These are phyloP conservation scores for Emmonsia crescens DNA, from an alignment of 2,329 filamentous ascomycete species.

Conservation along the genomic window DNA sequence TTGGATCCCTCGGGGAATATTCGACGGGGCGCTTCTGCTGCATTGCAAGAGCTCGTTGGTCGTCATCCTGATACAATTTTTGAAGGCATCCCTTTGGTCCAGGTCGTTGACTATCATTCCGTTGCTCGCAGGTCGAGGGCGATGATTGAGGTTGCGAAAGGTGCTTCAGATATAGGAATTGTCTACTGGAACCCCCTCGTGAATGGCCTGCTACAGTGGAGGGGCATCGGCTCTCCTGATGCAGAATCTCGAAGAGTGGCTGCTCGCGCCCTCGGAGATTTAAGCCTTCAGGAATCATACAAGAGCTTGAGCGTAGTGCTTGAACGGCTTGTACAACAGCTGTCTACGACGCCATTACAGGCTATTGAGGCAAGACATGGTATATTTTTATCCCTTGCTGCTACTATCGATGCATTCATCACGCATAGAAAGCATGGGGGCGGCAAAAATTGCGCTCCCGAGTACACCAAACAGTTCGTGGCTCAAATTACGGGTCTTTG, in stretches of 20 bases:
- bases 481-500: slow-evolving; percentile 24
- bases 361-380: slow-evolving; percentile 36
- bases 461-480: slow-evolving; percentile 16
- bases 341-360: slow-evolving; percentile 28
- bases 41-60: slow-evolving; percentile 85
- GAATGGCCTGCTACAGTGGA: slow-evolving; percentile 66
- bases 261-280: slow-evolving; percentile 54
- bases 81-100: slow-evolving; percentile 75
- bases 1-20: slow-evolving; percentile 91
- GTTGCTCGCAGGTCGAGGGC: slow-evolving; percentile 80
- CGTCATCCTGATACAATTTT: slow-evolving; percentile 77
- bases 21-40: slow-evolving; percentile 80
- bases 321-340: slow-evolving; percentile 23
- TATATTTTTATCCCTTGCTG: slow-evolving; percentile 31
- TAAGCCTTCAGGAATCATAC: slow-evolving; percentile 26
- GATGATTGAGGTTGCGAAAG: slow-evolving; percentile 62
- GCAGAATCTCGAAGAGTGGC: slow-evolving; percentile 60
- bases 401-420: slow-evolving; percentile 27
- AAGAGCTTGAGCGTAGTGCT: slow-evolving; percentile 23
- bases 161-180: slow-evolving; percentile 53
- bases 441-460: slow-evolving; percentile 16
- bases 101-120: slow-evolving; percentile 83
- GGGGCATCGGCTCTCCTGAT: slow-evolving; percentile 75
- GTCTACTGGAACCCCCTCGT: slow-evolving; percentile 59
- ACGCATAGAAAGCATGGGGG: slow-evolving; percentile 12